phyloP scores from a whole-genome alignment of 2,329 filamentous ascomycete species.

The Trichoderma atrobrunneum region DNA sequence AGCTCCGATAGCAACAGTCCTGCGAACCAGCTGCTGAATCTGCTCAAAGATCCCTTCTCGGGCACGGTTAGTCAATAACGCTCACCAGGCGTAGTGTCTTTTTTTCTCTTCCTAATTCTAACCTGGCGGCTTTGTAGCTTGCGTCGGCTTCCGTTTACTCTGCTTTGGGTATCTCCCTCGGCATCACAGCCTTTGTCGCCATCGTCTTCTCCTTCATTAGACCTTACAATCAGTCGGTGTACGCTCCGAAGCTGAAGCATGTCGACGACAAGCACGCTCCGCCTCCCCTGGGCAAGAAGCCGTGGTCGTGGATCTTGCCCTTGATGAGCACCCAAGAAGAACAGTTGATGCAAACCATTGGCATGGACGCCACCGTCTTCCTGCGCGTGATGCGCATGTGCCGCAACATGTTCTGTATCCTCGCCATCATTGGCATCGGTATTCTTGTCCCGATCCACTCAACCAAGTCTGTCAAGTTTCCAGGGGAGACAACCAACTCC shows the following conservation, averaged over 20 bases:
- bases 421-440: constrained; percentile 69
- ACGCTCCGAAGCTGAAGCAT: constrained; percentile 90
- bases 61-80: constrained; percentile 35
- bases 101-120: background rate
- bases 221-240: constrained; percentile 87
- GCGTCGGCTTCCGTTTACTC: constrained; percentile 62
- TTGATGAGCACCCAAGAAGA: constrained; percentile 75
- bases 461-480: constrained; percentile 37
- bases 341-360: constrained; percentile 75
- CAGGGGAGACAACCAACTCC: constrained; percentile 9
- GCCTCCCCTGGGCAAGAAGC: constrained; percentile 78
- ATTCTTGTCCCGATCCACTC: constrained; percentile 82
- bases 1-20: constrained; percentile 8
- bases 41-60: constrained; percentile 52
- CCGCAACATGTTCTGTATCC: constrained; percentile 77
- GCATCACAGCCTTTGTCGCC: constrained; percentile 69
- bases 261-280: constrained; percentile 87
- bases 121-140: constrained; percentile 26
- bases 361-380: constrained; percentile 88
- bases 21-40: constrained; percentile 45
- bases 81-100: background rate
- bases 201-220: constrained; percentile 84
- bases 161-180: constrained; percentile 76
- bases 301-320: constrained; percentile 83
- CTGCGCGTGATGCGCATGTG: constrained; percentile 87